phyloP scores from a whole-genome alignment of 306 rosid genomes.

The Lupinus albus region DNA sequence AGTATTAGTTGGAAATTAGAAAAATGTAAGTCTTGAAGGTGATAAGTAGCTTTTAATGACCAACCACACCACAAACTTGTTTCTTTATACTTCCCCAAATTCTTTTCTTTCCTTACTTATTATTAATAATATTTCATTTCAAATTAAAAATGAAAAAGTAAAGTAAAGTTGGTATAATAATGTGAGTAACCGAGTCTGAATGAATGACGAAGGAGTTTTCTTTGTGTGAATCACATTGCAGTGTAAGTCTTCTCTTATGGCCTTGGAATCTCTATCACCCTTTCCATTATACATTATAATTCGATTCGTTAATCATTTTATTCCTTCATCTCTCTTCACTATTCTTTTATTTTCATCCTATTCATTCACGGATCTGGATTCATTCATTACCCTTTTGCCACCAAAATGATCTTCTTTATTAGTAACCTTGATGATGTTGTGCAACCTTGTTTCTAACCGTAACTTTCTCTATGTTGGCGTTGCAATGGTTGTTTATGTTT shows the following conservation, averaged over 20 bases:
- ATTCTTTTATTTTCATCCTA: neutral
- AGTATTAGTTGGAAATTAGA: no score
- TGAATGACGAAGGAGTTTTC: no score
- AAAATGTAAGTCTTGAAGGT: no score
- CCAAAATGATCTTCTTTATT: neutral
- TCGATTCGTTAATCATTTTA: constrained; percentile 31
- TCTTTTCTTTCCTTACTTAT: no score
- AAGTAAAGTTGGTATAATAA: constrained; percentile 25
- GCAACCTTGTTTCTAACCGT: constrained; percentile 13
- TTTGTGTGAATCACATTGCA: constrained; percentile 36
- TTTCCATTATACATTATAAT: constrained; percentile 40
- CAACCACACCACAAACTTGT: constrained; percentile 41
- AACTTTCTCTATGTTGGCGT: constrained; percentile 11
- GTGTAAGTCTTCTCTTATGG: constrained; percentile 46
- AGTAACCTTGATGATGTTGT: neutral
- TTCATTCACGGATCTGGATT: constrained; percentile 42
- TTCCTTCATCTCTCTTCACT: constrained; percentile 15
- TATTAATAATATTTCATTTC: no score
- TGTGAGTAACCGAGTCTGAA: no score
- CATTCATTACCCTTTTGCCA: neutral
- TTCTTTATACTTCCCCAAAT: no score
- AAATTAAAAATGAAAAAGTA: neutral
- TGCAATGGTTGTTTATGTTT: constrained; percentile 30
- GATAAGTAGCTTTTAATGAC: constrained; percentile 47
- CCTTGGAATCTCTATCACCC: constrained; percentile 26